phyloP scores from a whole-genome alignment of 2,329 filamentous ascomycete species.

The Sordariomycetes sp. region DNA sequence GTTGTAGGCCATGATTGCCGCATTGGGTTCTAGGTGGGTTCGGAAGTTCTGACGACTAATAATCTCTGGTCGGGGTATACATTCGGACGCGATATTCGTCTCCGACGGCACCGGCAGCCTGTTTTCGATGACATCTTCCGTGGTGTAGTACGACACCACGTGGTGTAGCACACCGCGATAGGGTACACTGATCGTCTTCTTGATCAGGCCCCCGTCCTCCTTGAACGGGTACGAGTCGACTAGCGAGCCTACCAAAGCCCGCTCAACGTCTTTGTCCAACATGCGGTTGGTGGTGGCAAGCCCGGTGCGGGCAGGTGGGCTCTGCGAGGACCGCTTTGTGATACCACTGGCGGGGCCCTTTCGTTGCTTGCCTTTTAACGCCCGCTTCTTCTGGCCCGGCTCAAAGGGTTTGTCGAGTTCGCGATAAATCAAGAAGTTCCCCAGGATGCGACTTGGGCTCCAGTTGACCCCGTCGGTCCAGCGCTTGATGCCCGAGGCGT shows the following conservation, averaged over 20 bases:
- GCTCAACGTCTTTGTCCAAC: slow-evolving; percentile 19
- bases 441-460: slow-evolving; percentile 79
- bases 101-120: slow-evolving; percentile 47
- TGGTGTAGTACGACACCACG: slow-evolving; percentile 78
- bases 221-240: slow-evolving; percentile 90
- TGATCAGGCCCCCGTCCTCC: slow-evolving; percentile 60
- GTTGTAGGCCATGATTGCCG: slow-evolving; percentile 18
- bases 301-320: not conserved
- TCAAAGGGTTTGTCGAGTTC: slow-evolving; percentile 70
- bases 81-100: slow-evolving; percentile 22
- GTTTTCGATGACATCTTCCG: slow-evolving; percentile 64
- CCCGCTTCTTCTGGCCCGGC: slow-evolving; percentile 76
- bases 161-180: slow-evolving; percentile 70
- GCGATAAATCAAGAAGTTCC: slow-evolving; percentile 78
- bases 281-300: slow-evolving; percentile 2
- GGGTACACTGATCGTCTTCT: slow-evolving; percentile 83
- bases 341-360: slow-evolving; percentile 12
- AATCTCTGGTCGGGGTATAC: slow-evolving; percentile 47
- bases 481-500: slow-evolving; percentile 80
- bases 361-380: slow-evolving; percentile 56
- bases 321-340: slow-evolving; percentile 1
- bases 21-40: slow-evolving; percentile 45
- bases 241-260: slow-evolving; percentile 62
- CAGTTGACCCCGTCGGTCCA: slow-evolving; percentile 91
- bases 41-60: slow-evolving; percentile 56